phyloP scores from a whole-genome alignment of 352 stramenopile species.

The Pythium brachiatum region DNA sequence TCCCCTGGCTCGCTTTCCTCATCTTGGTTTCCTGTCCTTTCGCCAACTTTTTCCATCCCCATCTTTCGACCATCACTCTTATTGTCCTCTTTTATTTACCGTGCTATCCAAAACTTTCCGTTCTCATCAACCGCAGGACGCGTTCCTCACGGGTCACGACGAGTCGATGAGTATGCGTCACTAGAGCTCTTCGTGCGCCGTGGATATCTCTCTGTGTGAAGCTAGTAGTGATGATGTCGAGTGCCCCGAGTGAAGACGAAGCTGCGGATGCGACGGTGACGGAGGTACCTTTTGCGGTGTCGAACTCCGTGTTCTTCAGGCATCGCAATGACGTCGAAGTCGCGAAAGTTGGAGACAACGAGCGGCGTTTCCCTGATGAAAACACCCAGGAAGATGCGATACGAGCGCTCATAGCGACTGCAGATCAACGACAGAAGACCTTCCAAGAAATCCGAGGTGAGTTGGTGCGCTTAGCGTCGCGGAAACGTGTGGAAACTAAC shows the following conservation, averaged over 20 bases:
- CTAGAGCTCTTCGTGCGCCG: background rate
- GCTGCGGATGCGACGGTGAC: background rate
- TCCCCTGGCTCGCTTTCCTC: too few species aligned
- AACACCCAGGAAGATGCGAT: background rate
- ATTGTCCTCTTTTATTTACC: background rate
- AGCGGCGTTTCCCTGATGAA: background rate
- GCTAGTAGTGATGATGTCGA: background rate
- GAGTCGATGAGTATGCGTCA: background rate
- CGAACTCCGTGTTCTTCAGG: background rate
- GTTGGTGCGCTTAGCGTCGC: background rate
- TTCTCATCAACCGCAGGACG: too few species aligned
- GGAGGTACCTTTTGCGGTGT: background rate
- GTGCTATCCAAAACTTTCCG: background rate
- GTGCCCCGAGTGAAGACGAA: background rate
- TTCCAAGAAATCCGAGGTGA: slow-evolving; percentile 21
- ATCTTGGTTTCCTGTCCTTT: too few species aligned
- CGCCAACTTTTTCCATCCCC: too few species aligned
- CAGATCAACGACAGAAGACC: slow-evolving; percentile 11
- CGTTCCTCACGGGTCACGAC: too few species aligned
- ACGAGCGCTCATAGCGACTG: slow-evolving; percentile 1
- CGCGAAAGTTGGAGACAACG: background rate
- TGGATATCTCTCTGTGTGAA: background rate
- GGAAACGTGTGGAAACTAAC: background rate
- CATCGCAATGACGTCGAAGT: background rate
- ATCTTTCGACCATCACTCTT: too few species aligned